phyloP scores from a whole-genome alignment of 805 yeast genomes.

The Starmerella bombi region DNA sequence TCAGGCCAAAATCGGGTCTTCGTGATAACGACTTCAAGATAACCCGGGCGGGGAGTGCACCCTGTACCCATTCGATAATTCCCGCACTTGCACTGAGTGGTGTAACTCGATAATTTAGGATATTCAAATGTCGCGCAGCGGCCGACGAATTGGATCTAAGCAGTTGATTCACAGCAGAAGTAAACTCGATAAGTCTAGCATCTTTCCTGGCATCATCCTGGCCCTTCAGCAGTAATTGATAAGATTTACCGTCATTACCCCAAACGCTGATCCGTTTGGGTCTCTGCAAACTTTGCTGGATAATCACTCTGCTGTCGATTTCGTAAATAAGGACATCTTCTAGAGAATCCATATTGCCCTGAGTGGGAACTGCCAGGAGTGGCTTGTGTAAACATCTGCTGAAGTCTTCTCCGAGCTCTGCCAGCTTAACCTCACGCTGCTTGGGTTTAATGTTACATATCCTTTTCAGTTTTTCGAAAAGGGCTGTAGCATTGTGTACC shows the following conservation, averaged over 20 bases:
- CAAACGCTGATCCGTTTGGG: conserved; percentile 65
- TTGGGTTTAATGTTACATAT: conserved; percentile 6
- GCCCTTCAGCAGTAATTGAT: conserved; percentile 68
- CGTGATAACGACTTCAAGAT: conserved; percentile 34
- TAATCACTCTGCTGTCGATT: conserved; percentile 53
- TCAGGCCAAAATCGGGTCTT: conserved; percentile 6
- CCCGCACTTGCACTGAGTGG: conserved; percentile 82
- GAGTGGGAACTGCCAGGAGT: conserved; percentile 22
- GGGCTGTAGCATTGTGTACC: background rate
- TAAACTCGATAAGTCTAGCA: conserved; percentile 84
- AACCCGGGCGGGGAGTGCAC: conserved; percentile 57
- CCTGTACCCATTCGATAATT: conserved; percentile 76
- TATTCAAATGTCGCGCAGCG: conserved; percentile 52
- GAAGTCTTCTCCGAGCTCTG: conserved; percentile 13
- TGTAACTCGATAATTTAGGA: conserved; percentile 74
- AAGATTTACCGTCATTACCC: conserved; percentile 67
- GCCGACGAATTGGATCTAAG: conserved; percentile 57
- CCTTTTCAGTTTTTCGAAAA: conserved; percentile 7
- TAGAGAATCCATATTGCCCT: conserved; percentile 17
- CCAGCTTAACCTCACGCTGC: conserved; percentile 3
- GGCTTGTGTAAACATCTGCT: conserved; percentile 2
- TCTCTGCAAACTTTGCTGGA: conserved; percentile 71
- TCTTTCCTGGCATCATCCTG: conserved; percentile 91
- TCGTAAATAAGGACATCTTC: conserved; percentile 34
- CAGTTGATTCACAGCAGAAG: conserved; percentile 70